These are phyloP conservation scores for Chaetomium sp. DNA, from an alignment of 2,329 filamentous ascomycete species.

Conservation along the genomic window DNA sequence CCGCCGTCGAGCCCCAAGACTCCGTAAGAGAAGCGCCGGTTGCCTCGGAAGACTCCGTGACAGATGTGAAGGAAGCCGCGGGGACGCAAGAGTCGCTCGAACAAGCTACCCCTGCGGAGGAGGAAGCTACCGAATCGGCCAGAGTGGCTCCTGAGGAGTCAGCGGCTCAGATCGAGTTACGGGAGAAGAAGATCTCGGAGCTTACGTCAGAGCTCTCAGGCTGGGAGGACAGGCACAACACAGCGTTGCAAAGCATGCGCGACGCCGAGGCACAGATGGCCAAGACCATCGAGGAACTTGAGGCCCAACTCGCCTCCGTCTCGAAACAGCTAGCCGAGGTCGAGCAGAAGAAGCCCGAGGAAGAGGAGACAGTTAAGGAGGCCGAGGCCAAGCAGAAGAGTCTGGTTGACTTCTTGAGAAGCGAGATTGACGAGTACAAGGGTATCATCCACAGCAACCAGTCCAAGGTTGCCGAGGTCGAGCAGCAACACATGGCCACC, in stretches of 20 bases:
- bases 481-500: conserved; percentile 68
- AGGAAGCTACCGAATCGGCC: conserved; percentile 22
- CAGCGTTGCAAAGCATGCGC: conserved; percentile 69
- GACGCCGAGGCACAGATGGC: conserved; percentile 72
- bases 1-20: conserved; percentile 32
- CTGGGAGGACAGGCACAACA: conserved; percentile 77
- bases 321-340: conserved; percentile 43
- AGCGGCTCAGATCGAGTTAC: conserved; percentile 42
- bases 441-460: conserved; percentile 69
- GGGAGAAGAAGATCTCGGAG: conserved; percentile 61
- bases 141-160: conserved; percentile 38
- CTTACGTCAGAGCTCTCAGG: conserved; percentile 71
- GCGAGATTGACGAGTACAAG: conserved; percentile 81
- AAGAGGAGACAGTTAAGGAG: conserved; percentile 47
- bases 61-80: conserved; percentile 19
- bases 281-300: conserved; percentile 69
- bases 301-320: conserved; percentile 40
- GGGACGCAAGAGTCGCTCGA: conserved; percentile 47
- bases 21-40: conserved; percentile 47
- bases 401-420: conserved; percentile 64
- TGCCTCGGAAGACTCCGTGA: conserved; percentile 22
- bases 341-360: conserved; percentile 36
- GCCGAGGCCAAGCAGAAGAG: conserved; percentile 59
- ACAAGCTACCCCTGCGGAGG: conserved; percentile 31
- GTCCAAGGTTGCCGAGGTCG: conserved; percentile 70